Evolutionary conservation across 768 basidiomycete genomes (phyloP), one percentile per base, ranked within the genome.

Genomic region (Butyriboletus loyo): DNA sequence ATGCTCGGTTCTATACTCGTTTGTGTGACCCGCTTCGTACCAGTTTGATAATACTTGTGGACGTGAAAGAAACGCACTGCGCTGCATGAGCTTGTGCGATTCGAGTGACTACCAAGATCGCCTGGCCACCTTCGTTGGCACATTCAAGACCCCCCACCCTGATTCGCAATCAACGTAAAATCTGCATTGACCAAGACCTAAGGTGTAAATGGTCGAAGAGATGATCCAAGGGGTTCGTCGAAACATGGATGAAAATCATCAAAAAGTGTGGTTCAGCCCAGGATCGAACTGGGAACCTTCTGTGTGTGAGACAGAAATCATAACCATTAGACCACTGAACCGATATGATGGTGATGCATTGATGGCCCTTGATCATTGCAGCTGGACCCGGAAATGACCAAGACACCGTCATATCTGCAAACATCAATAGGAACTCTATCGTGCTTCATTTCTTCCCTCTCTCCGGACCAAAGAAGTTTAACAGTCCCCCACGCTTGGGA

Each of bases 251-350:
- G 4, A 21, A 28, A 46, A 5, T 17, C 14, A 11, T 3, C 15
- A 52, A 56, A 58, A 57, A 58, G 17, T 35, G 36, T 63, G 72
- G 66, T 60, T 73, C 74, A 74, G 57, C 72, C 71, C 71, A 73
- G 72, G 73, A 73, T 73, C 73, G 72, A 73, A 73, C 72, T 73
- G 71, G 71, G 72, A 74, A 73, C 72, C 72, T 75, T 73, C 73
- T 75, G 74, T 75, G 74, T 72, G 72, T 75, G 72, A 73, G 72
- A 75, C 72, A 75, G 74, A 73, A 74, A 73, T 73, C 72, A 73
- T 73, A 75, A 73, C 72, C 72, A 75, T 73, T 73, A 73, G 72
- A 73, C 72, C 72, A 73, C 57, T 73, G 73, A 73, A 73, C 72
- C 62, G 15, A 7, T 5, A 15, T 7, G 5, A 0, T 0, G 0